A percentile compares a stretch with the other conserved stretches of the same genome.
Evolutionary conservation across 2,329 filamentous ascomycete species (phyloP).

Genomic region (Ascosphaera pollenicola): DNA sequence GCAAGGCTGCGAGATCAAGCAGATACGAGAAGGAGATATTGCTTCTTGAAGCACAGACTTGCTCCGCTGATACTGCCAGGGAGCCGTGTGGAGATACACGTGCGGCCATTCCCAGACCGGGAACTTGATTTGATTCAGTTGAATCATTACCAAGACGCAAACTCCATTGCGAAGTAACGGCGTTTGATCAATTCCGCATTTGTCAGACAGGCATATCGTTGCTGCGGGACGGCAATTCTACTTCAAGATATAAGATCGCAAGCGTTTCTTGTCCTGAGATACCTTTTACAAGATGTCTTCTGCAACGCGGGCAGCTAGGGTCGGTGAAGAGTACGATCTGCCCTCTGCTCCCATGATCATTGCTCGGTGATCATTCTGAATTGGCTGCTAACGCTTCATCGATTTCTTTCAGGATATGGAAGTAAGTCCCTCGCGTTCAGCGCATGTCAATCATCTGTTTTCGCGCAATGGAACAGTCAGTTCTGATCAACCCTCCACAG

Average conservation of each 20-base stretch:
- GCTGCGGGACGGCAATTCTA: not conserved
- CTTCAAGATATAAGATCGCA: not conserved
- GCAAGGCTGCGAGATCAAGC: no score
- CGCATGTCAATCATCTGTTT: slow-evolving; percentile 1
- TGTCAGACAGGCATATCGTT: no score
- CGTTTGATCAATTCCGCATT: no score
- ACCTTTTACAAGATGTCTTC: slow-evolving; percentile 36
- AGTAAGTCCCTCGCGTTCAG: slow-evolving; percentile 36
- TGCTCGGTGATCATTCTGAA: not conserved
- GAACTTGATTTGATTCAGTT: no score
- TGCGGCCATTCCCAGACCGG: no score
- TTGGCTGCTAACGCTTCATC: slow-evolving; percentile 8
- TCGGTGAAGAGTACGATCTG: slow-evolving; percentile 49
- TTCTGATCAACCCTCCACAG: slow-evolving; percentile 25
- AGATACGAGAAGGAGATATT: no score
- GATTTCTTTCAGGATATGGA: slow-evolving; percentile 51
- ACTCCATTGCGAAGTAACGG: no score
- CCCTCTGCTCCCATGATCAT: slow-evolving; percentile 17
- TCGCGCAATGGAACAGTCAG: not conserved
- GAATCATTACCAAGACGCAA: no score
- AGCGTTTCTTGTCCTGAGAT: slow-evolving; percentile 12
- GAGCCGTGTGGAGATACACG: no score
- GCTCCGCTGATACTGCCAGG: no score
- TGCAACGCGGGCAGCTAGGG: slow-evolving; percentile 38
- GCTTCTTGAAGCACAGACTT: no score